Evolutionary conservation across 805 yeast species (phyloP), one percentile per base, ranked within the genome.

Genomic region (Wickerhamiella australiensis): DNA sequence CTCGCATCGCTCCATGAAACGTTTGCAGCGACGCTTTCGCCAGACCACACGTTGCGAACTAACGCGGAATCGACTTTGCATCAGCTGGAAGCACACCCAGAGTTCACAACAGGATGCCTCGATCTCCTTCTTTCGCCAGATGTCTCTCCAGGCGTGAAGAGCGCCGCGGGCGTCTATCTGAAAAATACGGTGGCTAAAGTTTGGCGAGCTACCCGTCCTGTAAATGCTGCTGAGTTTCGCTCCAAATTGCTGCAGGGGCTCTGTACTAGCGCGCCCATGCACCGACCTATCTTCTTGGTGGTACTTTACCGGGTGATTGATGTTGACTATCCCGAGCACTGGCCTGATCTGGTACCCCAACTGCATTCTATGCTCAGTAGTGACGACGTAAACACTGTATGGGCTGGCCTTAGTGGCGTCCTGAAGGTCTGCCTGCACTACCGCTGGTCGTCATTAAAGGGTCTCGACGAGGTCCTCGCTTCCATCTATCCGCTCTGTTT

Each of bases 101-200:
- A 21, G 6, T 46, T 46, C 26, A 20, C 43, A 1, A 41, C 21
- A 7, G 49, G 49, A 18, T 46, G 49, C 63, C 68, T 90, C 43
- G 90, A 85, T 60, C 80, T 87, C 47, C 71, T 86, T 17, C 62
- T 74, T 15, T 74, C 77, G 18, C 65, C 66, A 5, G 76, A 73
- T 15, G 78, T 74, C 13, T 68, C 77, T 5, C 64, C 66, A 1
- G 75, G 71, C 21, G 71, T 82, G 46, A 75, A 79, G 56, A 68
- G 77, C 45, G 84, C 94, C 11, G 82, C 94, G 1, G 87, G 92
- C 0, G 79, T 90, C 3, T 85, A 78, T 64, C 77, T 86, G 64
- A 90, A 90, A 63, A 88, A 90, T 64, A 72, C 79, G 50, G 72
- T 86, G 20, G 68, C 71, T 13, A 71, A 76, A 33, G 71, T 75